phyloP scores from a whole-genome alignment of 495 filamentous ascomycete genomes.

The Aspergillus heteromorphus region DNA sequence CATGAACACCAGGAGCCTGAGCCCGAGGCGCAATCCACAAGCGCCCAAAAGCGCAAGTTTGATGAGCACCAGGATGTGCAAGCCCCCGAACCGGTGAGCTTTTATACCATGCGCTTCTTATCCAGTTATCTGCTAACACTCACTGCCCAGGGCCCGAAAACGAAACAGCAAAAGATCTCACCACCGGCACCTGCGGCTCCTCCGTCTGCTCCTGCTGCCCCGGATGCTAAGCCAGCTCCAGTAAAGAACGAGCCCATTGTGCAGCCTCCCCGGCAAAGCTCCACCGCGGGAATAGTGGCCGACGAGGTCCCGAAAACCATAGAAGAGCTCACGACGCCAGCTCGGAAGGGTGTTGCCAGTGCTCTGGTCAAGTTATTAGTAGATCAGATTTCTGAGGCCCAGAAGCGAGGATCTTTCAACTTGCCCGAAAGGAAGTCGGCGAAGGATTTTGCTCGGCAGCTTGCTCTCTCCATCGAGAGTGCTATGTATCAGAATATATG shows the following conservation, averaged over 20 bases:
- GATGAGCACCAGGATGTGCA: slow-evolving; percentile 30
- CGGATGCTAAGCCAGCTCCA: slow-evolving; percentile 16
- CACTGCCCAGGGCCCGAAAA: slow-evolving; percentile 30
- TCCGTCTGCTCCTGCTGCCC: slow-evolving; percentile 11
- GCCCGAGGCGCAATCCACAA: slow-evolving; percentile 23
- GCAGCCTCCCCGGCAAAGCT: slow-evolving; percentile 20
- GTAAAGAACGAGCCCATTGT: slow-evolving; percentile 31
- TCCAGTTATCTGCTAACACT: slow-evolving; percentile 6
- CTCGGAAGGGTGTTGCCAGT: slow-evolving; percentile 46
- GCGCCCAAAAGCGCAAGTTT: slow-evolving; percentile 42
- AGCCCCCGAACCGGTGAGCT: slow-evolving; percentile 30
- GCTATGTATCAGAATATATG: slow-evolving; percentile 56
- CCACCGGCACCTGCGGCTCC: slow-evolving; percentile 16
- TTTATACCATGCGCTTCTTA: neutral
- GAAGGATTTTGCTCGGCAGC: slow-evolving; percentile 46
- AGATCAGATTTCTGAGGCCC: slow-evolving; percentile 45
- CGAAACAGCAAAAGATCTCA: slow-evolving; percentile 37
- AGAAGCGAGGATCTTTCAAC: slow-evolving; percentile 45
- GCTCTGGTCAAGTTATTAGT: slow-evolving; percentile 51
- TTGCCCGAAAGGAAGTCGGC: slow-evolving; percentile 49
- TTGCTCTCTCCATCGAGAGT: slow-evolving; percentile 71
- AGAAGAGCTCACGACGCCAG: slow-evolving; percentile 40
- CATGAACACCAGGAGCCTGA: slow-evolving; percentile 21
- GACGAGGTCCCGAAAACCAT: slow-evolving; percentile 26
- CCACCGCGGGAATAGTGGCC: slow-evolving; percentile 20